phyloP scores from a whole-genome alignment of 2,329 filamentous ascomycete species.

The Dactylonectria macrodidyma region DNA sequence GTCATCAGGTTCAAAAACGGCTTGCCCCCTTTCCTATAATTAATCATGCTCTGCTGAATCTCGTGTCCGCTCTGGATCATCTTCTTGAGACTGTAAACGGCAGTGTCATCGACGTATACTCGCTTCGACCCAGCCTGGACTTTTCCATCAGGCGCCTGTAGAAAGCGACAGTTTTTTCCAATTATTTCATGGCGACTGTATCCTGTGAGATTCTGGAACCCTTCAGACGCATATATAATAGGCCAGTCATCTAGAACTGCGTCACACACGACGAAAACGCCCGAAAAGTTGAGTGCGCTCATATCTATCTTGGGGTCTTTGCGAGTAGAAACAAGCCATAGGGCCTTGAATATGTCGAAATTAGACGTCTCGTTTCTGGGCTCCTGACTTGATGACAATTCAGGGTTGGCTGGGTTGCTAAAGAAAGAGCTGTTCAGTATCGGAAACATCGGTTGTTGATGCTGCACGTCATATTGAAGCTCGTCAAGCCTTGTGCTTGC shows the following conservation, averaged over 20 bases:
- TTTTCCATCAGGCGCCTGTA: slow-evolving; percentile 90
- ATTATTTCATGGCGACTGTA: slow-evolving; percentile 92
- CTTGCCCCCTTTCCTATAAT: slow-evolving; percentile 87
- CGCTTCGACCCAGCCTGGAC: slow-evolving; percentile 84
- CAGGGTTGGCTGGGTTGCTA: neutral
- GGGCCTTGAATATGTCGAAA: slow-evolving; percentile 58
- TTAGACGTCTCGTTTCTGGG: neutral
- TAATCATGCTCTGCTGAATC: slow-evolving; percentile 93
- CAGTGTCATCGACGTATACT: slow-evolving; percentile 79
- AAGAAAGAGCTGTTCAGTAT: neutral
- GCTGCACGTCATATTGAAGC: neutral
- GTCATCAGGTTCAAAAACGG: slow-evolving; percentile 95
- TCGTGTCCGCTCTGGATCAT: slow-evolving; percentile 82
- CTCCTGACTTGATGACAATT: neutral
- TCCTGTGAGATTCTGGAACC: slow-evolving; percentile 93
- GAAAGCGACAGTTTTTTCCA: slow-evolving; percentile 91
- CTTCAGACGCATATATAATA: slow-evolving; percentile 95
- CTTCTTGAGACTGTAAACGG: slow-evolving; percentile 86
- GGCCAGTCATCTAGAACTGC: slow-evolving; percentile 89
- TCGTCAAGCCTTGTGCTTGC: neutral
- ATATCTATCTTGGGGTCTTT: slow-evolving; percentile 90
- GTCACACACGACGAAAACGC: slow-evolving; percentile 95
- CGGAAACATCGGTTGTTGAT: neutral
- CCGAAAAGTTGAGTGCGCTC: slow-evolving; percentile 93
- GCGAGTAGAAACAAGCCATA: slow-evolving; percentile 86